phyloP scores from a whole-genome alignment of 768 basidiomycete genomes.

The Lentinus brumalis region DNA sequence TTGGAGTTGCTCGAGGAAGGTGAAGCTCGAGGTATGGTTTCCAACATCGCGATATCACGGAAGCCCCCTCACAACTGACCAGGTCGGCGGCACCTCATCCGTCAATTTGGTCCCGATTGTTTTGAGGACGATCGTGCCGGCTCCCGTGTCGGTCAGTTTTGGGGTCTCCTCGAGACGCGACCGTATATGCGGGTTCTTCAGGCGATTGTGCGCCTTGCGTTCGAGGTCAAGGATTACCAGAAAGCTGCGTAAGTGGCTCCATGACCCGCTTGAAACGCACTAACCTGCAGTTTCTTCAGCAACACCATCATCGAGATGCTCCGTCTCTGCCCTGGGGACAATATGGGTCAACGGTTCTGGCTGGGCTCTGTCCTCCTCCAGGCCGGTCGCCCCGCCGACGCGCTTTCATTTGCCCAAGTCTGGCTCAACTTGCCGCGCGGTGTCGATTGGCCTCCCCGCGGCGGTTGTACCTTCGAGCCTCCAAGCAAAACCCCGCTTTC shows the following conservation, averaged over 20 bases:
- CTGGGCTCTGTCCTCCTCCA: conserved; percentile 42
- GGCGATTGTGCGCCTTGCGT: conserved; percentile 38
- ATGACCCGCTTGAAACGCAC: background rate
- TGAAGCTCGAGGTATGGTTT: conserved; percentile 24
- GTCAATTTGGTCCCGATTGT: conserved; percentile 33
- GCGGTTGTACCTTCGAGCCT: conserved; percentile 21
- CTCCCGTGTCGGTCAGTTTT: conserved; percentile 38
- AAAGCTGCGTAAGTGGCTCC: conserved; percentile 36
- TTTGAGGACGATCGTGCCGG: conserved; percentile 40
- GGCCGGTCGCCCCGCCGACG: conserved; percentile 36
- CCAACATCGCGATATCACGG: no score
- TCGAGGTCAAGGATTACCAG: conserved; percentile 35
- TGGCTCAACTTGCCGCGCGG: conserved; percentile 29
- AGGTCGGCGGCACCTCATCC: conserved; percentile 35
- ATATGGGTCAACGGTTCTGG: conserved; percentile 40
- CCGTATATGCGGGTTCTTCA: conserved; percentile 50
- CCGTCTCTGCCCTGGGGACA: conserved; percentile 45
- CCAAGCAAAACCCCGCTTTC: conserved; percentile 20
- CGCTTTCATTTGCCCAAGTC: conserved; percentile 43
- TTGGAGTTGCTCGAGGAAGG: conserved; percentile 32
- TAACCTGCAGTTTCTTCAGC: conserved; percentile 23
- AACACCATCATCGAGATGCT: conserved; percentile 43
- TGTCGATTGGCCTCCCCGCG: conserved; percentile 15
- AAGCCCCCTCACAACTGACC: background rate
- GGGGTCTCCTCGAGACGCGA: conserved; percentile 40